Percentiles rank a stretch among this genome's conserved stretches.
phyloP scores from a whole-genome alignment of 176 grass and related monocot genomes.

The Ensete glaucum region DNA sequence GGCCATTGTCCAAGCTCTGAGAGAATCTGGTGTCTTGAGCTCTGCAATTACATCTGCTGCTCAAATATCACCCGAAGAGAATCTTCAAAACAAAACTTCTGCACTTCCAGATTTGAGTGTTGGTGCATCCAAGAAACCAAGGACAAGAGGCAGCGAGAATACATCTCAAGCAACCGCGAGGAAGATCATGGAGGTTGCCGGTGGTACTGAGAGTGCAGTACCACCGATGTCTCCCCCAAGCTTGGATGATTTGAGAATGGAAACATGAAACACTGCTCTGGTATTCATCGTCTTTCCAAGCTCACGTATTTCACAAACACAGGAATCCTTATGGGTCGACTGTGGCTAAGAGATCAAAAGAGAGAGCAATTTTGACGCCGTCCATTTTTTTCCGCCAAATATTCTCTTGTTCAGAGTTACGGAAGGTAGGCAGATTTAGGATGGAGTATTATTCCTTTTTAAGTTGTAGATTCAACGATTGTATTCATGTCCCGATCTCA shows the following conservation, averaged over 20 bases:
- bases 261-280: neutral
- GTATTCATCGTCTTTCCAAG: neutral
- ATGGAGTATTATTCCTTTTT: neutral
- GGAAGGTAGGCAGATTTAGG: neutral
- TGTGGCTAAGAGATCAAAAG: neutral
- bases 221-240: constrained; percentile 56
- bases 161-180: constrained; percentile 27
- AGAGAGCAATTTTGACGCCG: neutral
- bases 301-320: neutral
- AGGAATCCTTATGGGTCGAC: neutral
- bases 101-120: neutral
- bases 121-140: constrained; percentile 9
- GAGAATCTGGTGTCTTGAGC: constrained; percentile 75
- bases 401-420: neutral
- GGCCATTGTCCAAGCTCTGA: constrained; percentile 74
- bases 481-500: neutral
- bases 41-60: constrained; percentile 47
- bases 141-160: neutral
- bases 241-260: constrained; percentile 19
- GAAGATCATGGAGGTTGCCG: constrained; percentile 42
- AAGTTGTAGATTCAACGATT: neutral
- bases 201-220: constrained; percentile 28
- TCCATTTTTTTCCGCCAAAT: neutral
- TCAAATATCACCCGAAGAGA: constrained; percentile 29
- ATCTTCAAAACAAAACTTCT: constrained; percentile 17